Base-by-base conservation (phyloP, 331 rosid species). In the Dryas integrifolia region DNA sequence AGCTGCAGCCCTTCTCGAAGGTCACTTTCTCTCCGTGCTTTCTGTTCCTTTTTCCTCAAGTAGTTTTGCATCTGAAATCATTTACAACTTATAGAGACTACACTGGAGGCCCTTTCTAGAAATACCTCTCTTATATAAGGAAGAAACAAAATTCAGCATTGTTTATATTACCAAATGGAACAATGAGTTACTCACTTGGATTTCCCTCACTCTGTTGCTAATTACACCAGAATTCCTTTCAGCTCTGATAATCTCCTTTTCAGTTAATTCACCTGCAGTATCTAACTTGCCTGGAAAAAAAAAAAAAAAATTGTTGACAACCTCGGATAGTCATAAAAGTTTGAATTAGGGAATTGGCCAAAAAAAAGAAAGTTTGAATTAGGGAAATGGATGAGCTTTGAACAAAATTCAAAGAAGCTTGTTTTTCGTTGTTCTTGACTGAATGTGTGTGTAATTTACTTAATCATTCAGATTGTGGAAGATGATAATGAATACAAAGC, bases 191-290 rank as follows among this genome's bases (percentile, higher is more conserved):
- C 99, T 79, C 81, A 92, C 99, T 86, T 95, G 99, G 80, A 95
- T 95, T 78, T 95, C 98, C 85, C 99, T 89, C 79, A 95, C 89
- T 89, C 84, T 88, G 65, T 69, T 79, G 81, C 99, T 95, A 72
- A 95, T 64, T 49, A 95, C 86, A 50, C 97, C 99, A 11, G 97
- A 86, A 74, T 95, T 95, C 78, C 99, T 89, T 80, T 92, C 99
- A 15, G 96, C 97, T 84, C 99, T 87, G 76, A 95, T 95, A 73
- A 95, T 84, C 87, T 92, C 98, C 85, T 83, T 92, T 74, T 95
- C 98, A 5, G 96, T 86, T 47, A 95, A 75, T 67, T 77, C 92
- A 44, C 96, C 96, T 0, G 73, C 60, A 14, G 58, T 72, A 4
- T 86, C 96, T 10, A 47, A 14, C 81, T 86, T 92, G 60, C 99